Percentiles rank a stretch among this genome's conserved stretches.
Evolutionary conservation across 495 filamentous ascomycete genomes (phyloP).

Genomic region (Penicillium parvum): DNA sequence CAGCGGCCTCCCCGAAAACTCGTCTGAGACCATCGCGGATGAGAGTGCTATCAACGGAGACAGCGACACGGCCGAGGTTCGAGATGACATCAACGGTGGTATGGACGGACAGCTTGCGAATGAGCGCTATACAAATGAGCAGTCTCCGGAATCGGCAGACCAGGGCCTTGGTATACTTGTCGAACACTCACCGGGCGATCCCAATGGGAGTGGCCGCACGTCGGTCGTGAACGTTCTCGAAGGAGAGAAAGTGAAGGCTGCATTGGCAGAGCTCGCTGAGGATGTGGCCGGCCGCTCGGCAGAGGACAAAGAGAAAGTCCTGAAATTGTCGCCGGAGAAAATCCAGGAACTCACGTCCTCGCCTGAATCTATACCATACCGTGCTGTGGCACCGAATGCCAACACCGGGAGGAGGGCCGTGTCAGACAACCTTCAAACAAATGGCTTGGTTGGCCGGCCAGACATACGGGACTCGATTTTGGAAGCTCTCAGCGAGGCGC

Average conservation of each 20-base stretch:
- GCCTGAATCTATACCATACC: slow-evolving; percentile 48
- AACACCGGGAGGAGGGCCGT: slow-evolving; percentile 22
- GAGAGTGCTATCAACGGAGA: not conserved
- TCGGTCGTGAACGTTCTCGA: slow-evolving; percentile 20
- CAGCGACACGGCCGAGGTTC: not conserved
- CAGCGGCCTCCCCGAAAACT: not conserved
- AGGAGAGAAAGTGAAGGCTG: slow-evolving; percentile 16
- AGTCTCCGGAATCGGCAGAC: slow-evolving; percentile 2
- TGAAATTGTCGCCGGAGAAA: slow-evolving; percentile 49
- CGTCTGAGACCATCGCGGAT: slow-evolving; percentile 3
- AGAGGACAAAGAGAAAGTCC: slow-evolving; percentile 38
- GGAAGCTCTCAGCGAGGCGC: slow-evolving; percentile 17
- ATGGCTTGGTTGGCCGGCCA: slow-evolving; percentile 2
- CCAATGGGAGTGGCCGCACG: slow-evolving; percentile 1
- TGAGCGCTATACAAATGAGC: not conserved
- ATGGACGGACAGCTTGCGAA: not conserved
- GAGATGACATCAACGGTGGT: not conserved
- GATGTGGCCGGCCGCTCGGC: slow-evolving; percentile 9
- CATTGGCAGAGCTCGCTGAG: slow-evolving; percentile 17
- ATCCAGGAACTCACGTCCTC: slow-evolving; percentile 54
- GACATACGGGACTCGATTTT: slow-evolving; percentile 13
- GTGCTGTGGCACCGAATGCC: slow-evolving; percentile 21
- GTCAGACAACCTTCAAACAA: slow-evolving; percentile 19
- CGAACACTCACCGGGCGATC: slow-evolving; percentile 8
- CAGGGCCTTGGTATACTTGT: slow-evolving; percentile 25